Percentiles rank a stretch among this genome's conserved stretches.
Evolutionary conservation across 164 flowering plant genomes (phyloP).

Genomic region (Brasenia schreberi): DNA sequence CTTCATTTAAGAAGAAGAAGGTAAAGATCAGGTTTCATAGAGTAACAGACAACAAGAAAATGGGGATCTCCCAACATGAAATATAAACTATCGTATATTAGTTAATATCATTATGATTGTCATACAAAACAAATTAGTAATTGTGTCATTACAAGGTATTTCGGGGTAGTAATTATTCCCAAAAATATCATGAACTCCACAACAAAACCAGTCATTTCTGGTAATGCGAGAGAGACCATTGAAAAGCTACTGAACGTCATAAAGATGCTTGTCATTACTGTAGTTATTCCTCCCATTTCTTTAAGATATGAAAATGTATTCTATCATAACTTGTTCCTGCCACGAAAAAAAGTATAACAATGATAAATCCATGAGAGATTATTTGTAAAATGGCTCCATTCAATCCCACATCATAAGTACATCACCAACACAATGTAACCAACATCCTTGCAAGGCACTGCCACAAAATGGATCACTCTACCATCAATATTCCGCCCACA

Average conservation of each 20-base stretch:
- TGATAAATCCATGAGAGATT: conserved; percentile 6
- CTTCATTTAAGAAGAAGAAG: no score
- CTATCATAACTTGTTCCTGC: not conserved
- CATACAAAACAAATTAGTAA: no score
- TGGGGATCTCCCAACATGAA: no score
- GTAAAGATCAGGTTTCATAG: no score
- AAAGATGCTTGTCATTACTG: conserved; percentile 4
- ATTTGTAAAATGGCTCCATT: conserved; percentile 7
- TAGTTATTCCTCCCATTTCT: conserved; percentile 3
- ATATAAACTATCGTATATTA: no score
- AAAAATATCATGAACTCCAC: conserved; percentile 6
- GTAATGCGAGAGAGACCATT: conserved; percentile 7
- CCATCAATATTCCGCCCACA: no score
- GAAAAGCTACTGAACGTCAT: conserved; percentile 8
- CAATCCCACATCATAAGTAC: not conserved
- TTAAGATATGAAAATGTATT: conserved; percentile 4
- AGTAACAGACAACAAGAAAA: no score
- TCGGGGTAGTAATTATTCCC: conserved; percentile 2
- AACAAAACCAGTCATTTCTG: conserved; percentile 9
- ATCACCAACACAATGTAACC: no score
- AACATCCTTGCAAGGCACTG: no score
- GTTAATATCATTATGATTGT: no score
- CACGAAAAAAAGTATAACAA: conserved; percentile 4
- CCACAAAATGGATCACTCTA: no score
- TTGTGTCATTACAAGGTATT: not conserved